phyloP scores from a whole-genome alignment of 1,284 basidiomycete genomes.

The Blastosporella zonata region DNA sequence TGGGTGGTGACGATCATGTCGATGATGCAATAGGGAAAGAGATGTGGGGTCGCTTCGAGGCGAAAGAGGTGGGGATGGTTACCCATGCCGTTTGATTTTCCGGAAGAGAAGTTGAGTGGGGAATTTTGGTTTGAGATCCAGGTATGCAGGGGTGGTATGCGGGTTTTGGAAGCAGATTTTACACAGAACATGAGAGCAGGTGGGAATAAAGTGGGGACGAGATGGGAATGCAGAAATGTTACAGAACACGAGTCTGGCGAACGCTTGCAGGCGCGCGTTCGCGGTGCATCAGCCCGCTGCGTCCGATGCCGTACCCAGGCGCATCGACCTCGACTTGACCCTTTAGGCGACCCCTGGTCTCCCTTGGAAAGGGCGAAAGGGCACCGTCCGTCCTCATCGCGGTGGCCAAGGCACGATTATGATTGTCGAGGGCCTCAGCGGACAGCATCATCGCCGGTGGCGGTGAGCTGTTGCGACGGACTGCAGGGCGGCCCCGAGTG shows the following conservation, averaged over 20 bases:
- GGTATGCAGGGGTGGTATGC: conserved; percentile 7
- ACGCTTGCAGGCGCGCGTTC: conserved; percentile 30
- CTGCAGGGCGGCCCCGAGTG: conserved; percentile 41
- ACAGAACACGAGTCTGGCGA: conserved; percentile 17
- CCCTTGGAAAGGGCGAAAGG: conserved; percentile 24
- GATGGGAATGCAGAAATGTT: conserved; percentile 7
- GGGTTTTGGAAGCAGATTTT: conserved; percentile 1
- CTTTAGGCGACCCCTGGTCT: conserved; percentile 44
- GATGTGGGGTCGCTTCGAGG: conserved; percentile 4
- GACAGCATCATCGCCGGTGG: conserved; percentile 40
- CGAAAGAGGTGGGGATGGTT: not conserved
- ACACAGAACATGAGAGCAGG: conserved; percentile 11
- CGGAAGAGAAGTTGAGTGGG: not conserved
- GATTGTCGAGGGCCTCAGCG: conserved; percentile 21
- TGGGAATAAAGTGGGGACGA: conserved; percentile 9
- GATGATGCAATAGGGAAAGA: conserved; percentile 12
- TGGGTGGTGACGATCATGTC: not conserved
- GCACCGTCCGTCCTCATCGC: conserved; percentile 22
- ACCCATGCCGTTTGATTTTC: conserved; percentile 5
- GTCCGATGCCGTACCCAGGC: conserved; percentile 53
- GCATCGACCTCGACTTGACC: conserved; percentile 44
- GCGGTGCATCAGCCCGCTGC: conserved; percentile 54
- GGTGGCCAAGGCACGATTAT: conserved; percentile 21
- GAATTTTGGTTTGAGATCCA: conserved; percentile 5
- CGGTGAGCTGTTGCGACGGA: conserved; percentile 51